Evolutionary conservation across 176 grass and related monocot genomes (phyloP).

Genomic region (Themeda triandra): DNA sequence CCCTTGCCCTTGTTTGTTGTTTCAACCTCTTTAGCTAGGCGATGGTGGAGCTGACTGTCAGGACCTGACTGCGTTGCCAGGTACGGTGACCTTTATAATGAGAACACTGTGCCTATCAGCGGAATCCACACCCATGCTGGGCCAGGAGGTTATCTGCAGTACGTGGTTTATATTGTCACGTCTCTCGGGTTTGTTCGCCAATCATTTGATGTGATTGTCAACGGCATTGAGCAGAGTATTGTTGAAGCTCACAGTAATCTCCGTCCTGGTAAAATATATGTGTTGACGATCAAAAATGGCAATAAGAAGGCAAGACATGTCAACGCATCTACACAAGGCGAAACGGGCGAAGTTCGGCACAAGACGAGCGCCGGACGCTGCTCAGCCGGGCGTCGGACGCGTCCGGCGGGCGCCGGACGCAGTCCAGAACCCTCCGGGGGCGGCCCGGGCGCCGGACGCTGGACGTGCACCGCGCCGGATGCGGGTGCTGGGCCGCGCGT

Average conservation of each 20-base stretch:
- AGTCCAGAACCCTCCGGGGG: no score
- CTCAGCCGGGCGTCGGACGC: no score
- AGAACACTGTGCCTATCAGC: conserved; percentile 84
- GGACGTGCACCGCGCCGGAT: no score
- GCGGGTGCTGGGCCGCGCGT: no score
- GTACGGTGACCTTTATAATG: conserved; percentile 82
- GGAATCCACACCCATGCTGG: conserved; percentile 95
- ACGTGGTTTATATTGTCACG: conserved; percentile 89
- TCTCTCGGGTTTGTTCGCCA: conserved; percentile 95
- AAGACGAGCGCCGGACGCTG: no score
- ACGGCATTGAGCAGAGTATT: conserved; percentile 86
- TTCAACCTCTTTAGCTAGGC: background rate
- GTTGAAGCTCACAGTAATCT: conserved; percentile 88
- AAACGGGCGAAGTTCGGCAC: no score
- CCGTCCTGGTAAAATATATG: conserved; percentile 65
- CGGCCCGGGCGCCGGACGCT: no score
- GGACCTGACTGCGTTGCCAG: no score
- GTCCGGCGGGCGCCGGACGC: no score
- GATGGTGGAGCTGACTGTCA: background rate
- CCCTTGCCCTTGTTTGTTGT: background rate
- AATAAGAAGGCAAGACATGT: no score
- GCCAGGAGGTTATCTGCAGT: conserved; percentile 95
- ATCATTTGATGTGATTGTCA: conserved; percentile 90
- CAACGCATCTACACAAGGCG: no score
- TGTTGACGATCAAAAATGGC: no score